Percentiles rank a stretch among this genome's conserved stretches.
phyloP scores from a whole-genome alignment of 2,329 filamentous ascomycete species.

The Lasiodiplodia gonubiensis region DNA sequence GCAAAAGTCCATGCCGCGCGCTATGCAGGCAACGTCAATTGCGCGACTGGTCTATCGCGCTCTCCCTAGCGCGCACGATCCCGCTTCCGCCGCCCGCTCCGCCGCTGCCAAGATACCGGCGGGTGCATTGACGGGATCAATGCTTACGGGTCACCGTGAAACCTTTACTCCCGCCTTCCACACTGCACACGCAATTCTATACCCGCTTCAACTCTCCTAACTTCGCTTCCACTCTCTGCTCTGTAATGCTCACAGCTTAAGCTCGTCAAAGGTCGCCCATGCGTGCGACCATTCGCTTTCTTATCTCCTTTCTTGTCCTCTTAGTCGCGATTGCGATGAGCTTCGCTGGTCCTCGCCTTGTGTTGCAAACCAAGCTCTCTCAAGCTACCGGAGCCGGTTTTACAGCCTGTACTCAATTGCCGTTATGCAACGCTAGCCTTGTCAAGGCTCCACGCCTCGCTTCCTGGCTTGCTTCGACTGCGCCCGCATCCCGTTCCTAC shows the following conservation, averaged over 20 bases:
- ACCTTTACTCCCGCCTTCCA: background rate
- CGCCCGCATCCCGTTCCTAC: conserved; percentile 5
- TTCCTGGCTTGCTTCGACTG: conserved; percentile 4
- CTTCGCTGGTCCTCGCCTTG: conserved; percentile 26
- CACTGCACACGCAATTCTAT: background rate
- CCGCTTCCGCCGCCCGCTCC: conserved; percentile 13
- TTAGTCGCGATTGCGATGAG: conserved; percentile 29
- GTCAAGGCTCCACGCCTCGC: background rate
- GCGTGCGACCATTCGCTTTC: conserved; percentile 27
- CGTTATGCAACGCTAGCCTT: conserved; percentile 14
- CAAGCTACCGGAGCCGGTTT: conserved; percentile 25
- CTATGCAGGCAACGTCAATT: background rate
- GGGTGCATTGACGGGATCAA: background rate
- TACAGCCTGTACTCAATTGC: conserved; percentile 18
- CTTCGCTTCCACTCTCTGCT: background rate
- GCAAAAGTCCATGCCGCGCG: conserved; percentile 1
- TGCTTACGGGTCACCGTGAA: background rate
- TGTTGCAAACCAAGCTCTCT: conserved; percentile 21
- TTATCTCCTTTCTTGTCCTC: conserved; percentile 28
- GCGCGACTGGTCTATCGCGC: background rate
- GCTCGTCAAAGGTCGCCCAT: conserved; percentile 19
- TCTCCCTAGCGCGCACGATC: background rate
- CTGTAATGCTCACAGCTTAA: conserved; percentile 26
- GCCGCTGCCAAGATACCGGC: conserved; percentile 5
- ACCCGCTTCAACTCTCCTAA: background rate